Percentiles rank a stretch among this genome's conserved stretches.
phyloP scores from a whole-genome alignment of 2,329 filamentous ascomycete species.

The Dothideomycetidae sp. region DNA sequence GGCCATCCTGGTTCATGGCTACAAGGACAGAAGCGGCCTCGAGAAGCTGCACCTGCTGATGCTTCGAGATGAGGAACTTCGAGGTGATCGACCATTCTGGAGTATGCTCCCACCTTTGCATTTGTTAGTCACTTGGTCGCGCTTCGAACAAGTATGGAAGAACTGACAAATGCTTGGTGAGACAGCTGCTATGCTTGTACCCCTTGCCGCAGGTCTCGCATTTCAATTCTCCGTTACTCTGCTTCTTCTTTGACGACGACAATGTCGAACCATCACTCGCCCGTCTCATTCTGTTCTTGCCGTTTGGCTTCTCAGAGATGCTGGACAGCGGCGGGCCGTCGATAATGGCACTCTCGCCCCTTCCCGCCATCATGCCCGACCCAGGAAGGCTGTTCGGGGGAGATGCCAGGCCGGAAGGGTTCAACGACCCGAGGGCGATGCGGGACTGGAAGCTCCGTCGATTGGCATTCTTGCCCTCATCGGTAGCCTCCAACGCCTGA shows the following conservation, averaged over 20 bases:
- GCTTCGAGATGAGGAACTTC: constrained; percentile 96
- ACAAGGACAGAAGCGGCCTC: constrained; percentile 95
- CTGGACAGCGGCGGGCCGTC: constrained; percentile 48
- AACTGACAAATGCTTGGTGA: constrained; percentile 99
- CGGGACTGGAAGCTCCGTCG: constrained; percentile 60
- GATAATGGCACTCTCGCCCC: constrained; percentile 41
- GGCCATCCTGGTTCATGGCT: constrained; percentile 64
- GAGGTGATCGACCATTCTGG: constrained; percentile 96
- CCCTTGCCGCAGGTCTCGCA: constrained; percentile 98
- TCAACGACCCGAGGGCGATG: constrained; percentile 32
- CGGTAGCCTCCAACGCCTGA: constrained; percentile 39
- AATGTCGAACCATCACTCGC: constrained; percentile 80
- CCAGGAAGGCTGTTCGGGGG: constrained; percentile 56
- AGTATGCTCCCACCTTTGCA: constrained; percentile 90
- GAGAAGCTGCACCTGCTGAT: constrained; percentile 94
- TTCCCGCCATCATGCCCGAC: constrained; percentile 16
- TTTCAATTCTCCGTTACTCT: constrained; percentile 70
- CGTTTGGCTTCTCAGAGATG: constrained; percentile 27
- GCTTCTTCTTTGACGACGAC: constrained; percentile 61
- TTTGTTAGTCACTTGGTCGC: constrained; percentile 13
- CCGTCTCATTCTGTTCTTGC: constrained; percentile 40
- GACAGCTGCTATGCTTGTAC: constrained; percentile 99
- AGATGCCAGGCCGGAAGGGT: constrained; percentile 45
- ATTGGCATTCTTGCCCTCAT: constrained; percentile 43
- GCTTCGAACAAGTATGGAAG: constrained; percentile 29